These are phyloP conservation scores for Clonostachys solani DNA, from an alignment of 2,329 filamentous ascomycete species.

Conservation along the genomic window DNA sequence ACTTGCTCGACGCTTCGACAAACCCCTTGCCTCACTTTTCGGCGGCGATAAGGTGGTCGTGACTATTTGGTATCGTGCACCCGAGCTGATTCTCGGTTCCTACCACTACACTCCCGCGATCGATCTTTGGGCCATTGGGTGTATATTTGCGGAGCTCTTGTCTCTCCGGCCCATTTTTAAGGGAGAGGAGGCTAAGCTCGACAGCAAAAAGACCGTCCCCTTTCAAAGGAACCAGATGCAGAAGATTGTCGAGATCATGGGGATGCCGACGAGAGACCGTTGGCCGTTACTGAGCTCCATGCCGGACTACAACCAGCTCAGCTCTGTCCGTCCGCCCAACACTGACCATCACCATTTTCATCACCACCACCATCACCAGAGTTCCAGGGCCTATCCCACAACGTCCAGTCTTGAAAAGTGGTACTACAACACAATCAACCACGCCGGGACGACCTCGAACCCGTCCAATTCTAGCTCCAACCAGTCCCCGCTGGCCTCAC, in stretches of 20 bases:
- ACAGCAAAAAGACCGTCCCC: slow-evolving; percentile 93
- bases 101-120: slow-evolving; percentile 97
- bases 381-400: slow-evolving; percentile 18
- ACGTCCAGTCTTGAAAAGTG: slow-evolving; percentile 67
- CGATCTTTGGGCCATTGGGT: slow-evolving; percentile 96
- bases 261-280: slow-evolving; percentile 79
- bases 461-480: not conserved
- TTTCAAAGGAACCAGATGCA: slow-evolving; percentile 99
- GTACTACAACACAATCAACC: slow-evolving; percentile 69
- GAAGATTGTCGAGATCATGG: slow-evolving; percentile 96
- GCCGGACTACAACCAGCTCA: slow-evolving; percentile 78
- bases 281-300: slow-evolving; percentile 84
- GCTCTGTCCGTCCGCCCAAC: slow-evolving; percentile 45
- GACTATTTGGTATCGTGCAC: slow-evolving; percentile 98
- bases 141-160: slow-evolving; percentile 93
- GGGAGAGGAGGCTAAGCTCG: slow-evolving; percentile 98
- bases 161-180: slow-evolving; percentile 95
- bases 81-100: slow-evolving; percentile 85
- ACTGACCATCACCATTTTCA: slow-evolving; percentile 44
- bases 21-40: slow-evolving; percentile 87
- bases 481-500: slow-evolving; percentile 43
- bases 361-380: slow-evolving; percentile 39
- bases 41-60: slow-evolving; percentile 97
- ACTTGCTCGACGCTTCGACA: slow-evolving; percentile 87
- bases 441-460: slow-evolving; percentile 35